Evolutionary conservation across 2,329 filamentous ascomycete genomes (phyloP).

Genomic region (Chrysoporthe puriensis): DNA sequence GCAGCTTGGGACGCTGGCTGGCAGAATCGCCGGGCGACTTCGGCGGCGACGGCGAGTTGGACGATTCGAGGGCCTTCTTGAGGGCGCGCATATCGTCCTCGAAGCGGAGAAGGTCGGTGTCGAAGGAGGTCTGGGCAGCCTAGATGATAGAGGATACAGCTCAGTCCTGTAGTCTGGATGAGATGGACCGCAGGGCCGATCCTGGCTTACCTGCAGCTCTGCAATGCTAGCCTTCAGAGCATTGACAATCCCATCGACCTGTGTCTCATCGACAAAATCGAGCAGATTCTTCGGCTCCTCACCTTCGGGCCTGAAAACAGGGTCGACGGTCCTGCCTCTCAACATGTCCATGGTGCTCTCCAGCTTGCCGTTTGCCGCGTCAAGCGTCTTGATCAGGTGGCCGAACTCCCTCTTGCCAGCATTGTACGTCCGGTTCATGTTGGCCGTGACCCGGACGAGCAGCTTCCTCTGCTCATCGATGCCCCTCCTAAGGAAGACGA

Average conservation of each 20-base stretch:
- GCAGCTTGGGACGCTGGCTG: slow-evolving; percentile 34
- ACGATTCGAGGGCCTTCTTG: slow-evolving; percentile 54
- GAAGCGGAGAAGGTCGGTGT: slow-evolving; percentile 74
- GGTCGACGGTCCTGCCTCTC: slow-evolving; percentile 65
- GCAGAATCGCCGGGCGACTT: slow-evolving; percentile 41
- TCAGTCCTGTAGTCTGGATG: background rate
- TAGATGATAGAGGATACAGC: slow-evolving; percentile 34
- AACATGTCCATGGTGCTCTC: slow-evolving; percentile 69
- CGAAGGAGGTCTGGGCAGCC: slow-evolving; percentile 72
- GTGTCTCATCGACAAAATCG: slow-evolving; percentile 76
- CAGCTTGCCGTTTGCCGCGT: slow-evolving; percentile 67
- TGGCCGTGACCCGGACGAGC: slow-evolving; percentile 54
- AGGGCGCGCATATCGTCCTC: slow-evolving; percentile 73
- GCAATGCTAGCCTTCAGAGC: slow-evolving; percentile 72
- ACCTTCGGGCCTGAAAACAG: slow-evolving; percentile 61
- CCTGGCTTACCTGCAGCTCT: slow-evolving; percentile 61
- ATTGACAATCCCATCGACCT: slow-evolving; percentile 67
- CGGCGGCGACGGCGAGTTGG: slow-evolving; percentile 42
- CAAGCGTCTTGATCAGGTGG: slow-evolving; percentile 65
- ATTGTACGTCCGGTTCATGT: slow-evolving; percentile 60
- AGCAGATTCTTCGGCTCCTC: slow-evolving; percentile 66
- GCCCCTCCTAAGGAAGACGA: slow-evolving; percentile 67
- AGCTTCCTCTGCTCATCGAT: slow-evolving; percentile 61
- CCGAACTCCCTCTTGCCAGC: slow-evolving; percentile 63
- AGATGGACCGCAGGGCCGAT: background rate